Percentiles rank a stretch among this genome's conserved stretches.
Evolutionary conservation across 2,329 filamentous ascomycete genomes (phyloP).

Genomic region (Fusarium mexicanum): DNA sequence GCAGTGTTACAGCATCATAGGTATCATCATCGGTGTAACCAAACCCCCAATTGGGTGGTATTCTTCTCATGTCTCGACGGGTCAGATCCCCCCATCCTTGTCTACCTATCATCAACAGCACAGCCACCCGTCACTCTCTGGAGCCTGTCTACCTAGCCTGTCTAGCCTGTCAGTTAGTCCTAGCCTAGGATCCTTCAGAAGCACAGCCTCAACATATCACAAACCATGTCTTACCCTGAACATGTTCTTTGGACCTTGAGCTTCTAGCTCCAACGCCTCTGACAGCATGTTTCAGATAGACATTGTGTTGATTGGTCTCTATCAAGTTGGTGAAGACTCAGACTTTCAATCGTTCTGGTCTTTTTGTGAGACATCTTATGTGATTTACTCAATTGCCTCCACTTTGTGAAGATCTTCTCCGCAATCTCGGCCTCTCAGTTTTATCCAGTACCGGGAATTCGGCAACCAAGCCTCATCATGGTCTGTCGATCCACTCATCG

Average conservation of each 20-base stretch:
- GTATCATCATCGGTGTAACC: neutral
- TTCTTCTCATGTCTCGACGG: neutral
- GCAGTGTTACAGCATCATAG: neutral
- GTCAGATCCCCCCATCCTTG: slow-evolving; percentile 5
- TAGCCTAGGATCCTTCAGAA: slow-evolving; percentile 2
- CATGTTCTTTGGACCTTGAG: neutral
- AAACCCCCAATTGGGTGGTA: neutral
- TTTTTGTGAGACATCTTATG: neutral
- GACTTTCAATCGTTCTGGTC: neutral
- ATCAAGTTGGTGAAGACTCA: neutral
- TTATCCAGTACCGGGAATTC: neutral
- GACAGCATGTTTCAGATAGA: slow-evolving; percentile 21
- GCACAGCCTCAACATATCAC: slow-evolving; percentile 27
- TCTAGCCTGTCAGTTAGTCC: neutral
- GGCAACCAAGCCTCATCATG: slow-evolving; percentile 6
- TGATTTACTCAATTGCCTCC: neutral
- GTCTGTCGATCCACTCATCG: neutral
- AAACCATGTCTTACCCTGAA: slow-evolving; percentile 24
- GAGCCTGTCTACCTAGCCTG: neutral
- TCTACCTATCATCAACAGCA: slow-evolving; percentile 17
- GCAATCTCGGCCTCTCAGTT: neutral
- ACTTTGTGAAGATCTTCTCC: neutral
- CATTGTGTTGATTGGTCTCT: neutral
- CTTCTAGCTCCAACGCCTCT: neutral
- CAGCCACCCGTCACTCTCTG: slow-evolving; percentile 22